Conservation (phyloP, 2,329 filamentous ascomycete species). For the Orbilia javanica region DNA sequence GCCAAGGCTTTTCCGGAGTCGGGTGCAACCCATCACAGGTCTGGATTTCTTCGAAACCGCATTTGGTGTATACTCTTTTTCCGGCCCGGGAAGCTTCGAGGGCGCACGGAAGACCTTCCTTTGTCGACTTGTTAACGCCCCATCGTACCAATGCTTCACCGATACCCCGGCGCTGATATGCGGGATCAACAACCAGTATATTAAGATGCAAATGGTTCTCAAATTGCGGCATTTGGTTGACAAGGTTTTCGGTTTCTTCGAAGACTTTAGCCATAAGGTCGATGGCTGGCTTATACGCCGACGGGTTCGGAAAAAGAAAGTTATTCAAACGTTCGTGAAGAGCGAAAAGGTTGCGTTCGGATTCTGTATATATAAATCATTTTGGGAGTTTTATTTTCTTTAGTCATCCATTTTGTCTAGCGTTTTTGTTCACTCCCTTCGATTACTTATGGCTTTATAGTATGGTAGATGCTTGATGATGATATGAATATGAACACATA, state of each 20-base stretch:
- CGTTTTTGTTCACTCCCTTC: background rate
- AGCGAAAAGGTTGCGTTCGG: constrained; percentile 48
- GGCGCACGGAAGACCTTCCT: constrained; percentile 26
- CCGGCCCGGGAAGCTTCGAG: constrained; percentile 48
- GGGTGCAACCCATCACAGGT: constrained; percentile 39
- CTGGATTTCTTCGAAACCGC: constrained; percentile 38
- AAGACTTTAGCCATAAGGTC: constrained; percentile 46
- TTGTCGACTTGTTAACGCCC: constrained; percentile 41
- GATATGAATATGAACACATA: constrained; percentile 21
- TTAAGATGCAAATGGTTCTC: constrained; percentile 50
- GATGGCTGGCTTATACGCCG: constrained; percentile 37
- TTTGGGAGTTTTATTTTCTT: constrained; percentile 12
- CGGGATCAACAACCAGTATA: constrained; percentile 46
- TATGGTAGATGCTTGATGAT: constrained; percentile 23
- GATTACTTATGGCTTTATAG: constrained; percentile 5
- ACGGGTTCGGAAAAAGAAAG: constrained; percentile 38
- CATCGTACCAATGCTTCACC: constrained; percentile 39
- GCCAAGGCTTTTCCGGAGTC: constrained; percentile 16
- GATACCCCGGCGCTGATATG: constrained; percentile 47
- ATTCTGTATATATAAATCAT: constrained; percentile 40
- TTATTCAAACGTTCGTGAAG: constrained; percentile 25
- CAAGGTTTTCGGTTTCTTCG: constrained; percentile 12
- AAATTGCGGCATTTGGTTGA: constrained; percentile 21
- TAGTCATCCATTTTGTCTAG: constrained; percentile 16
- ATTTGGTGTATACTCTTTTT: constrained; percentile 48